Evolutionary conservation across 805 yeast genomes (phyloP).

Genomic region (Sungouiella blattae): DNA sequence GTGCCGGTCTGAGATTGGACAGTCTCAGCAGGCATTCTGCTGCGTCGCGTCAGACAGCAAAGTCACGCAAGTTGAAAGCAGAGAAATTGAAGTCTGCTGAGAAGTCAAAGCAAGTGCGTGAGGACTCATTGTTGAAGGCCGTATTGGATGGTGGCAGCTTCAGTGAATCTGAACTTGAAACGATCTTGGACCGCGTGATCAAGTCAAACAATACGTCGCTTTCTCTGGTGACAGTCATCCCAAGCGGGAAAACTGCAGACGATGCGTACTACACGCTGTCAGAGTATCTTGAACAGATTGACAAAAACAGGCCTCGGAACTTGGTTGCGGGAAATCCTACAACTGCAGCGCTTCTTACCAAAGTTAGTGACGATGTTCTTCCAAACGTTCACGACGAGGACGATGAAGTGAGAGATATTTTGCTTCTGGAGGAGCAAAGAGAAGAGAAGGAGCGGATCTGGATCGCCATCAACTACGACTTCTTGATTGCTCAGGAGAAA

Average conservation of each 20-base stretch:
- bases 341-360: slow-evolving; percentile 49
- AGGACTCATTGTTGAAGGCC: slow-evolving; percentile 22
- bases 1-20: too few species aligned
- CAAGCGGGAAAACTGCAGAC: slow-evolving; percentile 8
- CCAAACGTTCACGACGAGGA: slow-evolving; percentile 72
- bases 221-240: neutral
- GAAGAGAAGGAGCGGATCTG: slow-evolving; percentile 77
- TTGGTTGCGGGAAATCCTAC: slow-evolving; percentile 53
- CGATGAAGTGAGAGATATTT: slow-evolving; percentile 62
- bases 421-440: slow-evolving; percentile 68
- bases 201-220: slow-evolving; percentile 10
- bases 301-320: slow-evolving; percentile 41
- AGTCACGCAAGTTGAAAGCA: neutral
- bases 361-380: slow-evolving; percentile 57
- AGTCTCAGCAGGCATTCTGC: too few species aligned
- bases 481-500: slow-evolving; percentile 76
- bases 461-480: slow-evolving; percentile 88
- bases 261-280: slow-evolving; percentile 15
- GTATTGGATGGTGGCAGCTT: slow-evolving; percentile 31
- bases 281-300: slow-evolving; percentile 17
- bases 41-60: too few species aligned
- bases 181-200: slow-evolving; percentile 13
- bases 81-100: neutral
- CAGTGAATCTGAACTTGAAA: slow-evolving; percentile 22
- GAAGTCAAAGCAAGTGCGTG: slow-evolving; percentile 4